These are phyloP conservation scores for Backusella australiensis DNA, from an alignment of 192 early-diverging fungal species.

Conservation along the genomic window DNA sequence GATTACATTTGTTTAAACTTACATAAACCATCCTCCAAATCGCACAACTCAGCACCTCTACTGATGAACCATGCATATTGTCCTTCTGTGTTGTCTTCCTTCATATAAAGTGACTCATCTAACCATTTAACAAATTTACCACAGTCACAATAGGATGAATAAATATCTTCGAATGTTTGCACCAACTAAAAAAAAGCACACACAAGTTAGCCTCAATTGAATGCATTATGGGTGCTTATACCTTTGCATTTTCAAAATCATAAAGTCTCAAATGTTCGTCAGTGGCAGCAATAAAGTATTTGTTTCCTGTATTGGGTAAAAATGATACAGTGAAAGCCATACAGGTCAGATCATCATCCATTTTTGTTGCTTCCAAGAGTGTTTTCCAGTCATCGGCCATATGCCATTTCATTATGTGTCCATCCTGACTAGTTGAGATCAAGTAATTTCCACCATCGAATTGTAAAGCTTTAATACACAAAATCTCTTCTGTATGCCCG, in stretches of 20 bases:
- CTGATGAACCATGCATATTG: constrained; percentile 80
- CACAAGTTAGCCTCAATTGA: background rate
- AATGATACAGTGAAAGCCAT: constrained; percentile 97
- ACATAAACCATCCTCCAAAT: constrained; percentile 76
- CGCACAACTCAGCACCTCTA: constrained; percentile 87
- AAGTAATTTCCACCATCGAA: constrained; percentile 83
- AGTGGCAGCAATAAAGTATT: constrained; percentile 87
- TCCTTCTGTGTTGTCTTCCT: constrained; percentile 14
- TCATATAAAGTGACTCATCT: constrained; percentile 48
- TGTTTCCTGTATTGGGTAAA: constrained; percentile 90
- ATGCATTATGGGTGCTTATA: constrained; percentile 23
- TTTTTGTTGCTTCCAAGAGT: constrained; percentile 59
- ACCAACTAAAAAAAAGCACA: constrained; percentile 38
- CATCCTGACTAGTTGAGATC: constrained; percentile 92
- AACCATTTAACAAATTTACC: constrained; percentile 81
- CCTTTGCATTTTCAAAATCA: constrained; percentile 80
- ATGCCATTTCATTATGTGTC: constrained; percentile 90
- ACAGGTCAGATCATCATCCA: constrained; percentile 84
- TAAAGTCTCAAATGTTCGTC: constrained; percentile 88
- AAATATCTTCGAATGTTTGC: constrained; percentile 69
- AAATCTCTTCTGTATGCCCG: constrained; percentile 87
- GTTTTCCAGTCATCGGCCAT: constrained; percentile 76
- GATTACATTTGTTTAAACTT: constrained; percentile 22
- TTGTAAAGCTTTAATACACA: constrained; percentile 74
- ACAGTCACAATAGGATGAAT: constrained; percentile 95